A percentile compares a stretch with the other conserved stretches of the same genome.
Conservation (phyloP, 345 rosid species). For the Hibiscus syriacus region DNA sequence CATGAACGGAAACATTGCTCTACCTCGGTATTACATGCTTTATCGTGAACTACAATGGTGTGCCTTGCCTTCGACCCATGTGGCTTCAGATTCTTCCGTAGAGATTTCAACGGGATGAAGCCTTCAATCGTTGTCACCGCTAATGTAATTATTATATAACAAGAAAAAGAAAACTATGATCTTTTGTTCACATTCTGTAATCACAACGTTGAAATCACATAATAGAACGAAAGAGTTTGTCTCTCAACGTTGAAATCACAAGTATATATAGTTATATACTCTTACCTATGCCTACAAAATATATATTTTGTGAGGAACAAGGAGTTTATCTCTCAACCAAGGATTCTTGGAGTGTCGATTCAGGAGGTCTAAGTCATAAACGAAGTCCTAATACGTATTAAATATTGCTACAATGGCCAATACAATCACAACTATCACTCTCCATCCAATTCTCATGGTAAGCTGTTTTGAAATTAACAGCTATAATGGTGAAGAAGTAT, state of each 20-base stretch:
- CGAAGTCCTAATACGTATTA: constrained; percentile 62
- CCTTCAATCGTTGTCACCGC: no score
- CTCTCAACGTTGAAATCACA: no score
- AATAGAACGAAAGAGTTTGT: no score
- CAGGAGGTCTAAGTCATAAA: constrained; percentile 65
- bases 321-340: constrained; percentile 68
- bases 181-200: no score
- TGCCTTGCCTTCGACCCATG: constrained; percentile 25
- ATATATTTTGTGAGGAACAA: constrained; percentile 40
- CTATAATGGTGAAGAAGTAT: constrained; percentile 45
- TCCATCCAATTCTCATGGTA: constrained; percentile 29
- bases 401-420: constrained; percentile 39
- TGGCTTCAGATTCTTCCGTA: constrained; percentile 31
- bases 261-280: no score
- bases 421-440: constrained; percentile 34
- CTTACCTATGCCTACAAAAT: constrained; percentile 55
- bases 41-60: constrained; percentile 24
- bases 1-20: constrained; percentile 24
- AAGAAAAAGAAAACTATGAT: no score
- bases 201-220: no score
- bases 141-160: no score
- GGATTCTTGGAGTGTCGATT: constrained; percentile 40
- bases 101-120: no score
- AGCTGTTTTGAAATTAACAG: constrained; percentile 55
- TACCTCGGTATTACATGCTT: constrained; percentile 37